Conservation (phyloP, 192 early-diverging fungal species). For the Podila verticillata region DNA sequence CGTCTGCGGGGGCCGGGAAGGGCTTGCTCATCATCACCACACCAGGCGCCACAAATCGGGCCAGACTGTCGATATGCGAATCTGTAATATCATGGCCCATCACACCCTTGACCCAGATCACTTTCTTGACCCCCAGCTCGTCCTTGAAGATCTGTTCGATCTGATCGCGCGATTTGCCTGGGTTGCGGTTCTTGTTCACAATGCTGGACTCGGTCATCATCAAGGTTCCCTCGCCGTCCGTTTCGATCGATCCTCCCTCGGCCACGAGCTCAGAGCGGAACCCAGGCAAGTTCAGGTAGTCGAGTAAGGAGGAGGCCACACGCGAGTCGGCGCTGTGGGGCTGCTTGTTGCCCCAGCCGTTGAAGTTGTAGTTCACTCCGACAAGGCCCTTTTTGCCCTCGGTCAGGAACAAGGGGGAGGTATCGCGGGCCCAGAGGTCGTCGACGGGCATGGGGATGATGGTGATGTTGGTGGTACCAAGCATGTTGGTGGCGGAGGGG, state of each 20-base stretch:
- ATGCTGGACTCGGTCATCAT: constrained; percentile 23
- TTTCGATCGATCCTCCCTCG: constrained; percentile 26
- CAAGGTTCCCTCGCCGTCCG: constrained; percentile 23
- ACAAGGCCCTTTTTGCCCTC: constrained; percentile 4
- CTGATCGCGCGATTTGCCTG: constrained; percentile 18
- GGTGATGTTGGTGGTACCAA: neutral
- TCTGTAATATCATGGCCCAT: constrained; percentile 29
- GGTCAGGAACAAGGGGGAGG: constrained; percentile 12
- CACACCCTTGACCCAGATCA: constrained; percentile 30
- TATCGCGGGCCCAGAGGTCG: constrained; percentile 26
- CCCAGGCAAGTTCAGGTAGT: constrained; percentile 4
- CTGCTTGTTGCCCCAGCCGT: constrained; percentile 25
- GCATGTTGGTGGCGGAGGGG: constrained; percentile 7
- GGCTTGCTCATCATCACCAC: constrained; percentile 19
- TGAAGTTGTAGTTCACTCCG: constrained; percentile 20
- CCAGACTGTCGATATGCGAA: constrained; percentile 27
- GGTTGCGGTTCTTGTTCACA: constrained; percentile 30
- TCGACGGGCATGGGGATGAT: constrained; percentile 19
- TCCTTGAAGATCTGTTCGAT: constrained; percentile 16
- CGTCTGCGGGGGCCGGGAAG: constrained; percentile 10
- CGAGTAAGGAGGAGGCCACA: constrained; percentile 9
- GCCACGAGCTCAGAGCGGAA: constrained; percentile 17
- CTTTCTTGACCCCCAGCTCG: constrained; percentile 11
- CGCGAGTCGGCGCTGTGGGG: constrained; percentile 13
- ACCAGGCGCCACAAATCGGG: constrained; percentile 28